A percentile compares a stretch with the other conserved stretches of the same genome.
Evolutionary conservation across 2,329 filamentous ascomycete species (phyloP).

Genomic region (Cladosporium sp.): DNA sequence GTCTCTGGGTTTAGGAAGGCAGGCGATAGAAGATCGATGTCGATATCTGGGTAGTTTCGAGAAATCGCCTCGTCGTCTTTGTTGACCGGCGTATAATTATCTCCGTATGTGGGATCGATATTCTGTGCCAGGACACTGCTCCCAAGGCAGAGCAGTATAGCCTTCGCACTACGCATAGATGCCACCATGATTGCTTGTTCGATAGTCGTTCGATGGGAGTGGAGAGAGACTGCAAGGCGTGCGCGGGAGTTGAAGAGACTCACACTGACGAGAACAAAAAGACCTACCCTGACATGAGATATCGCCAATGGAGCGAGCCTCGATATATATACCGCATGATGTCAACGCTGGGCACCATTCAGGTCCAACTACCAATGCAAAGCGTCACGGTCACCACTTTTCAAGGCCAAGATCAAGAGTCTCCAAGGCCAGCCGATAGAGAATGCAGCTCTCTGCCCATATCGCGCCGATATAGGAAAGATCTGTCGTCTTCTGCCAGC

Average conservation of each 20-base stretch:
- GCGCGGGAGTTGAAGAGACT: neutral
- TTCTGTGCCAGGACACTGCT: slow-evolving; percentile 14
- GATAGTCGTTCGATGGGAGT: neutral
- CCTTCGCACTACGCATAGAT: neutral
- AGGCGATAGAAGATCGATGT: slow-evolving; percentile 36
- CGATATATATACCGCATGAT: slow-evolving; percentile 4
- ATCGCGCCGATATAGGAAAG: neutral
- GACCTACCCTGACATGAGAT: neutral
- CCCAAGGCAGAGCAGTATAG: slow-evolving; percentile 11
- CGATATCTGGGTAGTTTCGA: slow-evolving; percentile 36
- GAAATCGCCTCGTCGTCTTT: slow-evolving; percentile 27
- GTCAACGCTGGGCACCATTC: neutral
- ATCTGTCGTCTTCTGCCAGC: neutral
- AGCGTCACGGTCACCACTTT: neutral
- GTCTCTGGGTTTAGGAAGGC: slow-evolving; percentile 35
- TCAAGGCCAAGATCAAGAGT: neutral
- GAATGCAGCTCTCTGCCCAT: neutral
- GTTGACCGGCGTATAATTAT: slow-evolving; percentile 5
- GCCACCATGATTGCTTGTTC: neutral
- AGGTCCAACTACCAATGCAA: neutral
- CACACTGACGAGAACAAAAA: neutral
- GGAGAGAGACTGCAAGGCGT: neutral
- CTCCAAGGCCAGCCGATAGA: slow-evolving; percentile 2
- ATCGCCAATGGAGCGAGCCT: neutral
- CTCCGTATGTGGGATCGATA: slow-evolving; percentile 11